Evolutionary conservation across 1,139 yeast genomes (phyloP), one percentile per base, ranked within the genome.

Genomic region (Sugiyamaella paludigena): DNA sequence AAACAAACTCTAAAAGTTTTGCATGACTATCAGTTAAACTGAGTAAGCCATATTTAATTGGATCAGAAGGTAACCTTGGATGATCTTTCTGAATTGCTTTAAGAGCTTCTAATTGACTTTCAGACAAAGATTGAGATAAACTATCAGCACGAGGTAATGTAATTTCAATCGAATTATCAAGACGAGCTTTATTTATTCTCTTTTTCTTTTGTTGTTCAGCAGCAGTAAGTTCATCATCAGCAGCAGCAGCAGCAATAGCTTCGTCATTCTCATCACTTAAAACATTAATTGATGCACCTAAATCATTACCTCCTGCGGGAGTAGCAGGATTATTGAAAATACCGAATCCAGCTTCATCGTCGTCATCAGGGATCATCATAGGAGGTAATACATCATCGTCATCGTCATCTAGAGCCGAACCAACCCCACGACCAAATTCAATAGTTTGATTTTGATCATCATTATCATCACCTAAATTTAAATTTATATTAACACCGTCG

Each of bases 401-500:
- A n/a, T 26, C 15, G 16, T 42, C 40, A 24, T 47, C 34, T n/a
- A n/a, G 12, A 4, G 15, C 34, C 3, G 13, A n/a, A 32, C 33
- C 47, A 12, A 34, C 47, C n/a, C 39, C 45, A 40, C 38, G 49
- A 15, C 63, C 64, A 19, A 56, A 41, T 40, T 19, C 63, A 42
- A 59, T 49, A 28, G 58, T 52, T 36, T 50, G 35, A n/a, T n/a
- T 52, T 36, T 50, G 24, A 19, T 19, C 24, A 35, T 60, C 63
- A 2, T 40, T 40, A 42, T 56, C 58, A 29, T 71, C 56, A 27
- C 72, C 73, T n/a, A 67, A 47, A 50, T 80, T 78, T 51, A 81
- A 67, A 44, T 80, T 80, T 58, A 78, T 68, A 49, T 76, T 78
- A 40, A 70, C 68, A 53, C 61, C 61, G 11, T 48, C 54, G 5